Percentiles rank a stretch among this genome's conserved stretches.
Conservation (phyloP, 2,329 filamentous ascomycete species). For the Aspergillus pseudoterreus region DNA sequence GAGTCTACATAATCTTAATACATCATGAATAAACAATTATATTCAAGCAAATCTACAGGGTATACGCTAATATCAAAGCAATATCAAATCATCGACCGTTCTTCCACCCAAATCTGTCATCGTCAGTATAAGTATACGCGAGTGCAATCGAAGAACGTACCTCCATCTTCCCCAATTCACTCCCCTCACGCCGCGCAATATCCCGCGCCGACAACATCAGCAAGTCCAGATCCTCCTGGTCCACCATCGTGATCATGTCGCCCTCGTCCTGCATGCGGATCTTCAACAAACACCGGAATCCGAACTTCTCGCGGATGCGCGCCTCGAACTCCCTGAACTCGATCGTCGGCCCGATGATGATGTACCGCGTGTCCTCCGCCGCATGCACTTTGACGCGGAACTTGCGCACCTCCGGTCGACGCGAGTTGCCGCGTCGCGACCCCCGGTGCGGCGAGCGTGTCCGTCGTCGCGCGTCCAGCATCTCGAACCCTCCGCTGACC, state of each 20-base stretch:
- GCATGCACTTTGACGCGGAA: conserved; percentile 89
- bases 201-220: conserved; percentile 68
- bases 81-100: conserved; percentile 25
- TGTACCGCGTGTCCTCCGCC: conserved; percentile 81
- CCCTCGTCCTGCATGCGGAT: conserved; percentile 91
- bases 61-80: background rate
- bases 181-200: conserved; percentile 66
- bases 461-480: conserved; percentile 53
- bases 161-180: conserved; percentile 91
- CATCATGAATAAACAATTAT: background rate
- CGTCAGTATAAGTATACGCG: conserved; percentile 6
- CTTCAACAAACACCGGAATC: conserved; percentile 56
- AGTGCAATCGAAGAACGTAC: conserved; percentile 52
- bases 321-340: conserved; percentile 75
- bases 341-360: conserved; percentile 73
- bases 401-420: conserved; percentile 64
- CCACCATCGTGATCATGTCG: conserved; percentile 95
- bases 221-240: conserved; percentile 94
- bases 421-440: conserved; percentile 28
- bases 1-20: background rate
- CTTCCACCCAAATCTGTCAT: conserved; percentile 43
- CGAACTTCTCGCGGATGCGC: conserved; percentile 83
- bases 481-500: conserved; percentile 70
- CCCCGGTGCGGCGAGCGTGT: conserved; percentile 27
- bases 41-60: background rate